phyloP scores from a whole-genome alignment of 768 basidiomycete genomes.

The Suillus fuscotomentosus region DNA sequence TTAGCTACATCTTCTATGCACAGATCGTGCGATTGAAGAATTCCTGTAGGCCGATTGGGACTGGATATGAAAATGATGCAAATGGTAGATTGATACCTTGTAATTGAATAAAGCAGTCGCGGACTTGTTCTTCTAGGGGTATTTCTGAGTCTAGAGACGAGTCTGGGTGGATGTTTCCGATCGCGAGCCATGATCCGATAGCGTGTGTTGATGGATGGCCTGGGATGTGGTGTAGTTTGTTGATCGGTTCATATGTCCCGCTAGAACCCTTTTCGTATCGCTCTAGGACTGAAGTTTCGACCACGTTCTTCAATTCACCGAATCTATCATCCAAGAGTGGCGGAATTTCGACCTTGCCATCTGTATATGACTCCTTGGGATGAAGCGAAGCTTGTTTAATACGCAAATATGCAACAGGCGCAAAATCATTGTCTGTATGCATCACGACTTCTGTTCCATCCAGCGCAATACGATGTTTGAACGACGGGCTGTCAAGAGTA shows the following conservation, averaged over 20 bases:
- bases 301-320: not conserved
- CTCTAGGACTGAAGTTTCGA: not conserved
- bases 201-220: conserved; percentile 20
- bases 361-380: conserved; percentile 39
- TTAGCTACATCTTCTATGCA: conserved; percentile 37
- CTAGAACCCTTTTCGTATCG: not conserved
- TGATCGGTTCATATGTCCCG: not conserved
- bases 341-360: conserved; percentile 39
- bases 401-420: conserved; percentile 88
- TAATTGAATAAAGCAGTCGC: conserved; percentile 61
- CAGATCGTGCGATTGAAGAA: not conserved
- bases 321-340: conserved; percentile 43
- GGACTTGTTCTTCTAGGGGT: conserved; percentile 70
- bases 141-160: conserved; percentile 19
- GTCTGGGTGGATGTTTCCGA: conserved; percentile 53
- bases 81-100: conserved; percentile 42
- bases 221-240: not conserved
- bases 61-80: not conserved
- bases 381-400: conserved; percentile 68
- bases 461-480: conserved; percentile 75
- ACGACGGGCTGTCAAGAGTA: conserved; percentile 86
- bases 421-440: conserved; percentile 79
- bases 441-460: conserved; percentile 68
- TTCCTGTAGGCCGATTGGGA: not conserved
- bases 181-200: conserved; percentile 65